Conservation (phyloP, 2,329 filamentous ascomycete genomes). For the Cercospora brassicicola region DNA sequence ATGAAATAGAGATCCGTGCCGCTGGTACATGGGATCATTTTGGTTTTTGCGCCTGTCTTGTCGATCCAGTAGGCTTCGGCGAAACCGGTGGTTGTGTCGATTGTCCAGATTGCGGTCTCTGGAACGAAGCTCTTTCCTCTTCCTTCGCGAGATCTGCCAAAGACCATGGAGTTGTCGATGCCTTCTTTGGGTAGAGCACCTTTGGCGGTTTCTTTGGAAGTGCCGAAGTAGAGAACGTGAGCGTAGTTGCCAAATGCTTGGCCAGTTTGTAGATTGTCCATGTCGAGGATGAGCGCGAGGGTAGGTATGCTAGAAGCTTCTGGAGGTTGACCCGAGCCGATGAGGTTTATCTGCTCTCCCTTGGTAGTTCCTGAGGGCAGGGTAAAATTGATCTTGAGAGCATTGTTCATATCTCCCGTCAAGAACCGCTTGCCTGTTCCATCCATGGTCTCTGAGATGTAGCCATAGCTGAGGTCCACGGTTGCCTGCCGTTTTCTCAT, state of each 20-base stretch:
- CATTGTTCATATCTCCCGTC: background rate
- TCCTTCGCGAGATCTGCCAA: background rate
- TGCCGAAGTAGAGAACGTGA: background rate
- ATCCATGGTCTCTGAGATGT: background rate
- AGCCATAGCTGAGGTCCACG: constrained; percentile 4
- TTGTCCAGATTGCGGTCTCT: background rate
- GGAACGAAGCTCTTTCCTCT: background rate
- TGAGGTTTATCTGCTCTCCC: background rate
- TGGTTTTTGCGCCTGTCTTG: background rate
- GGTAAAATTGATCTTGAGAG: background rate
- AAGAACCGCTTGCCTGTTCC: background rate
- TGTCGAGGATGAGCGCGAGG: background rate
- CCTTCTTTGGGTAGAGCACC: background rate
- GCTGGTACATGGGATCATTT: background rate
- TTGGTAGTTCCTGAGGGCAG: background rate
- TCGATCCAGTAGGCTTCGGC: background rate
- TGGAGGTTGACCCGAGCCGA: background rate
- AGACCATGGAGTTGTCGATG: background rate
- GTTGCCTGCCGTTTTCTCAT: background rate
- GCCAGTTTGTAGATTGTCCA: background rate
- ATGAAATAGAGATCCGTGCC: background rate
- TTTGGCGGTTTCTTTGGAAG: background rate
- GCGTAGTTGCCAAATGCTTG: background rate
- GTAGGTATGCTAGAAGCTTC: background rate
- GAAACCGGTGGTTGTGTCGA: background rate